Conservation (phyloP, 2,329 filamentous ascomycete species). For the Aspergillus caelatus region DNA sequence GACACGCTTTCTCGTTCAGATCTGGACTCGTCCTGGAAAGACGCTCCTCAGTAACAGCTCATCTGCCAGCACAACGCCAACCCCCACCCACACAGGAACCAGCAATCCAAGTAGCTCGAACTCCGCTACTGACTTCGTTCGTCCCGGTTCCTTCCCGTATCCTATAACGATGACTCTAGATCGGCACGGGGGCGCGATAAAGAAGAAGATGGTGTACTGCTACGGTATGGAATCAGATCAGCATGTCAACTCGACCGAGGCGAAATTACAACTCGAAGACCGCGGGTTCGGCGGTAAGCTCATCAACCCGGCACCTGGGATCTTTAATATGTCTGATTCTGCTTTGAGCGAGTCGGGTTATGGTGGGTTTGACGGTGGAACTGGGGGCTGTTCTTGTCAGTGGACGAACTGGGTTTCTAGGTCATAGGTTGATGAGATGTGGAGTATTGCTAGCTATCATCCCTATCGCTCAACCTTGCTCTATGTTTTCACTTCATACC, state of each 20-base stretch:
- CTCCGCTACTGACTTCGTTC: slow-evolving; percentile 50
- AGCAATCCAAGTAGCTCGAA: slow-evolving; percentile 21
- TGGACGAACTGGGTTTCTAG: slow-evolving; percentile 57
- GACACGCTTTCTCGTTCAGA: slow-evolving; percentile 63
- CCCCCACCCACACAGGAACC: slow-evolving; percentile 17
- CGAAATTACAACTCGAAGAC: slow-evolving; percentile 56
- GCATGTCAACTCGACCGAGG: slow-evolving; percentile 48
- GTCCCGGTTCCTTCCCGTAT: slow-evolving; percentile 63
- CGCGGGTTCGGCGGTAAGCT: slow-evolving; percentile 54
- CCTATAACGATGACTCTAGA: slow-evolving; percentile 63
- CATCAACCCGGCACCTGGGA: slow-evolving; percentile 54
- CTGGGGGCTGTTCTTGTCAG: slow-evolving; percentile 61
- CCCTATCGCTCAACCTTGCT: background rate
- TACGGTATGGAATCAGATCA: slow-evolving; percentile 57
- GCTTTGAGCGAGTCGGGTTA: slow-evolving; percentile 29
- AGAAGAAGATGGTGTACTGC: slow-evolving; percentile 63
- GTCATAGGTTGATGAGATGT: slow-evolving; percentile 1
- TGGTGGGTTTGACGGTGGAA: slow-evolving; percentile 61
- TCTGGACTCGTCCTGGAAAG: slow-evolving; percentile 59
- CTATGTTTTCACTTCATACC: background rate
- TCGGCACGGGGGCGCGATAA: slow-evolving; percentile 59
- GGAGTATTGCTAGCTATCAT: background rate
- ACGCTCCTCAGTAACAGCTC: slow-evolving; percentile 24
- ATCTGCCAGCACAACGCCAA: slow-evolving; percentile 8
- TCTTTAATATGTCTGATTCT: slow-evolving; percentile 36